Conservation (phyloP, 2,329 filamentous ascomycete genomes). For the Trichoderma cornu-damae region DNA sequence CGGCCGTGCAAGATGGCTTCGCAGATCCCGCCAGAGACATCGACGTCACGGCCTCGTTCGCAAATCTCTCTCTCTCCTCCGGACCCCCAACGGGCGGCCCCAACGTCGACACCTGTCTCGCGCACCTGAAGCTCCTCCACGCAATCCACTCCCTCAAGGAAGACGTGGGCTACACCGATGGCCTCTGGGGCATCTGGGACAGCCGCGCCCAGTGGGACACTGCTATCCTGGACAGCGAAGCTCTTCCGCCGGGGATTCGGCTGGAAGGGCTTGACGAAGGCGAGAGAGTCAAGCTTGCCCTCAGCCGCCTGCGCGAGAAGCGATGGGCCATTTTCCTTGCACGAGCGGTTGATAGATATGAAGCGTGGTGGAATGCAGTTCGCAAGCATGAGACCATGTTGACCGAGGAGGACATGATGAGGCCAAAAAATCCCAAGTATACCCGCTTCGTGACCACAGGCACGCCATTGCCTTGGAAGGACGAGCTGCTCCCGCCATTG, state of each 20-base stretch:
- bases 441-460: constrained; percentile 29
- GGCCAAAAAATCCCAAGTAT: constrained; percentile 26
- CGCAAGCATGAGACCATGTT: constrained; percentile 27
- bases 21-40: background rate
- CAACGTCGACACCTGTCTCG: constrained; percentile 53
- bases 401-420: constrained; percentile 35
- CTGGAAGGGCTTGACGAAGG: constrained; percentile 27
- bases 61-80: constrained; percentile 11
- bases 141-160: constrained; percentile 64
- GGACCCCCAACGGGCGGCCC: background rate
- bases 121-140: constrained; percentile 68
- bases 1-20: background rate
- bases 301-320: constrained; percentile 61
- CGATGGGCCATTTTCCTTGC: constrained; percentile 67
- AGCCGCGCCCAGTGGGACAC: constrained; percentile 30
- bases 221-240: constrained; percentile 1
- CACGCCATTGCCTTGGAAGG: constrained; percentile 32
- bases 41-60: constrained; percentile 3
- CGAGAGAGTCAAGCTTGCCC: constrained; percentile 27
- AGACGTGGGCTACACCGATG: constrained; percentile 60
- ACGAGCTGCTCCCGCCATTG: constrained; percentile 50
- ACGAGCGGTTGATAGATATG: constrained; percentile 63
- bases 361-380: constrained; percentile 55
- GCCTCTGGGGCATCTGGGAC: constrained; percentile 60
- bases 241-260: constrained; percentile 8